Conservation (phyloP, 768 basidiomycete species). For the Saitozyma sp. region DNA sequence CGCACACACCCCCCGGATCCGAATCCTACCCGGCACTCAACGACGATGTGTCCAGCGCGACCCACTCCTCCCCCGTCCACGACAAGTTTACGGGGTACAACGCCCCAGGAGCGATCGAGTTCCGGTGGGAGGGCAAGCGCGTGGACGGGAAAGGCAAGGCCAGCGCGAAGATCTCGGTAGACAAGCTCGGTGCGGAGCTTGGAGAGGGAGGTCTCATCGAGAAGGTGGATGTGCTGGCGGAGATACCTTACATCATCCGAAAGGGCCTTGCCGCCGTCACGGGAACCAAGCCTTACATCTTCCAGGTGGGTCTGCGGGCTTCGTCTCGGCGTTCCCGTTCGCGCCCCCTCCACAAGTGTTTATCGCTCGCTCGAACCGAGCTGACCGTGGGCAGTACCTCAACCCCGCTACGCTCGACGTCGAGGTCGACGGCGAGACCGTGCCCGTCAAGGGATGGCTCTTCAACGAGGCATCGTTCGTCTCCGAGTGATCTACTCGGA, state of each 20-base stretch:
- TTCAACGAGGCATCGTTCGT: slow-evolving; percentile 93
- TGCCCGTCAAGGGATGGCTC: slow-evolving; percentile 64
- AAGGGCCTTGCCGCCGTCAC: slow-evolving; percentile 90
- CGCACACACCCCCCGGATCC: slow-evolving; percentile 18
- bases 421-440: slow-evolving; percentile 53
- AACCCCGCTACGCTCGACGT: slow-evolving; percentile 62
- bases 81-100: slow-evolving; percentile 83
- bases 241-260: slow-evolving; percentile 89
- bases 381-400: slow-evolving; percentile 57
- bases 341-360: background rate
- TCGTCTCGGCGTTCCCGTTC: too few relatives aligned
- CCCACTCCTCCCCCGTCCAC: slow-evolving; percentile 59
- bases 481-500: slow-evolving; percentile 54
- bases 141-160: slow-evolving; percentile 49
- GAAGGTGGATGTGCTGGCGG: slow-evolving; percentile 83
- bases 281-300: slow-evolving; percentile 89
- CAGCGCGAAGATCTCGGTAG: slow-evolving; percentile 58
- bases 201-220: slow-evolving; percentile 54
- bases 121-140: slow-evolving; percentile 75
- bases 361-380: background rate
- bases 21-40: slow-evolving; percentile 17
- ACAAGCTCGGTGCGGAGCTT: slow-evolving; percentile 60
- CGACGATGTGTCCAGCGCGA: slow-evolving; percentile 39
- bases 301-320: slow-evolving; percentile 65
- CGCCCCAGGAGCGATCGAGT: slow-evolving; percentile 68